Evolutionary conservation across 805 yeast species (phyloP).

Genomic region (Komagataella kurtzmanii): DNA sequence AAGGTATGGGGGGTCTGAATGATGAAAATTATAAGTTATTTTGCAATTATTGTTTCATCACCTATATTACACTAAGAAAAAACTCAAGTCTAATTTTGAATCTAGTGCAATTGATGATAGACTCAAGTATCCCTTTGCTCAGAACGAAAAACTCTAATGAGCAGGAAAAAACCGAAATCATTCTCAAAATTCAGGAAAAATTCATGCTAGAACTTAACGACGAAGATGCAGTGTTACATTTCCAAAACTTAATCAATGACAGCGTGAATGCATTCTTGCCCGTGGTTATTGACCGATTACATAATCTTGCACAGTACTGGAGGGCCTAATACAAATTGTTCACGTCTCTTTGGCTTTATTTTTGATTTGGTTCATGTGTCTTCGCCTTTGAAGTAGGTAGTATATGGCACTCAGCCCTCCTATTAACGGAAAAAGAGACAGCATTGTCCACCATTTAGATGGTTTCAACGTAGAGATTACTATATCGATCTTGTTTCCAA

Average conservation of each 20-base stretch:
- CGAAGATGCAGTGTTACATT: slow-evolving; percentile 90
- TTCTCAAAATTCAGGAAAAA: slow-evolving; percentile 85
- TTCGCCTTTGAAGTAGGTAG: background rate
- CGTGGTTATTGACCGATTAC: slow-evolving; percentile 88
- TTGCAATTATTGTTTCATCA: slow-evolving; percentile 87
- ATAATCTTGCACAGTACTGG: slow-evolving; percentile 97
- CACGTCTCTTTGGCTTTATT: background rate
- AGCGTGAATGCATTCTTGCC: slow-evolving; percentile 91
- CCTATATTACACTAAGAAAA: slow-evolving; percentile 80
- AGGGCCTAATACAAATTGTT: slow-evolving; percentile 41
- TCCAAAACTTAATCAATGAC: slow-evolving; percentile 87
- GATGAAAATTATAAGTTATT: slow-evolving; percentile 79
- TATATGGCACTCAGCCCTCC: background rate
- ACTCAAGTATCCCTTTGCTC: slow-evolving; percentile 86
- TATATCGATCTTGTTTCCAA: slow-evolving; percentile 28
- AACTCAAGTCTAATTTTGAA: slow-evolving; percentile 84
- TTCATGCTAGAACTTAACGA: slow-evolving; percentile 89
- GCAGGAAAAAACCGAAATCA: slow-evolving; percentile 74
- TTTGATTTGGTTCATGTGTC: background rate
- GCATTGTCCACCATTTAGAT: slow-evolving; percentile 5
- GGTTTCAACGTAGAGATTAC: slow-evolving; percentile 27
- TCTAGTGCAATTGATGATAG: slow-evolving; percentile 85
- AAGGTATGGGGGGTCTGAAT: slow-evolving; percentile 92
- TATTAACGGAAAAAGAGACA: background rate
- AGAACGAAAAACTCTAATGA: slow-evolving; percentile 24